Evolutionary conservation across 2,329 filamentous ascomycete species (phyloP).

Genomic region (Trichophyton schoenleinii): DNA sequence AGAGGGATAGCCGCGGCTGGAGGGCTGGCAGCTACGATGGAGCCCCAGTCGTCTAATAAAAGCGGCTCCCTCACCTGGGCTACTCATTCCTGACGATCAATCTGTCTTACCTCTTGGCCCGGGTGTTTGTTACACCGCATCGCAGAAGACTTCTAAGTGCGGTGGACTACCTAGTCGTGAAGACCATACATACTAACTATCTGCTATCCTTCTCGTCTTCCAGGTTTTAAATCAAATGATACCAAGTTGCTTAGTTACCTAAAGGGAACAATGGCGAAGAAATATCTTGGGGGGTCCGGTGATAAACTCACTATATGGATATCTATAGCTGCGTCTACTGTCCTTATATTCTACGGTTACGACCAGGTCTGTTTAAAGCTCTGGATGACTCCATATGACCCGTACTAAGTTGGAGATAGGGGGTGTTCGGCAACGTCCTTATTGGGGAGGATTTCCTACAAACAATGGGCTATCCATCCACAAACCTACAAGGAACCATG

Average conservation of each 20-base stretch:
- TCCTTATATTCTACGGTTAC: slow-evolving; percentile 40
- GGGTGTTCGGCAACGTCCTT: slow-evolving; percentile 13
- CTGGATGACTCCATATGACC: background rate
- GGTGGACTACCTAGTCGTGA: background rate
- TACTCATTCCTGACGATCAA: background rate
- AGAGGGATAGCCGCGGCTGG: background rate
- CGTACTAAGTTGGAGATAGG: slow-evolving; percentile 3
- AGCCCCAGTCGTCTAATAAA: background rate
- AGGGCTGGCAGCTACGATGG: background rate
- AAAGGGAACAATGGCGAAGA: slow-evolving; percentile 29
- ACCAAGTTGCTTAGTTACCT: background rate
- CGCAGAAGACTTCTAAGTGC: background rate
- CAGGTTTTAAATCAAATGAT: background rate
- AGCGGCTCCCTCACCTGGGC: background rate
- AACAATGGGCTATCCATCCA: slow-evolving; percentile 10
- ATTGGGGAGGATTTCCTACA: slow-evolving; percentile 14
- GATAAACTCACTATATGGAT: slow-evolving; percentile 42
- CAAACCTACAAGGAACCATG: slow-evolving; percentile 12
- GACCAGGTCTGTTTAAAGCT: slow-evolving; percentile 23
- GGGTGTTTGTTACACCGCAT: background rate
- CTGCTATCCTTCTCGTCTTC: background rate
- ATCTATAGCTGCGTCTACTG: slow-evolving; percentile 38
- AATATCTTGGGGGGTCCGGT: slow-evolving; percentile 41
- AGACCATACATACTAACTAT: background rate
- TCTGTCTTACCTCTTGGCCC: background rate